Evolutionary conservation across 2,329 filamentous ascomycete species (phyloP).

Genomic region (Colletotrichum euphorbiae): DNA sequence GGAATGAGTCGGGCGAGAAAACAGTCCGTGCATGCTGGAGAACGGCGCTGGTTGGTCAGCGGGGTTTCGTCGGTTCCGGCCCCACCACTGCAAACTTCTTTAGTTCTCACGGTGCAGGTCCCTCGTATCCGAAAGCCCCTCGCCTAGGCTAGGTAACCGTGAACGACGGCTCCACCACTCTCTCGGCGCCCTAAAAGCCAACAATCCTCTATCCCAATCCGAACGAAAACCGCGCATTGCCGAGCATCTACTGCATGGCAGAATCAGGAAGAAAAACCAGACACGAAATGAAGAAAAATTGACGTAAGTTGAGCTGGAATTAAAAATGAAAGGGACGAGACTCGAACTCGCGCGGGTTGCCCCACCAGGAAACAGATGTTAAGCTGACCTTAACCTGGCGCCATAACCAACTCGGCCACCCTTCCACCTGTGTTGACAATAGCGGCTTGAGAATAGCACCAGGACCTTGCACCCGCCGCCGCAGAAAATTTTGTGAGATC

Average conservation of each 20-base stretch:
- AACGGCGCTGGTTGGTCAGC: slow-evolving; percentile 33
- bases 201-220: slow-evolving; percentile 5
- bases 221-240: slow-evolving; percentile 3
- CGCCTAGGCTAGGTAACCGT: slow-evolving; percentile 2
- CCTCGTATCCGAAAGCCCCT: slow-evolving; percentile 27
- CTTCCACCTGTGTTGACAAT: background rate
- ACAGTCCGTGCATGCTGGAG: background rate
- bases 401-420: slow-evolving; percentile 41
- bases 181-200: background rate
- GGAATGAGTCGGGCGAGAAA: slow-evolving; percentile 16
- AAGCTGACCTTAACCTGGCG: slow-evolving; percentile 40
- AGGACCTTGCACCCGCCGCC: too few species aligned
- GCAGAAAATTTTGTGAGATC: background rate
- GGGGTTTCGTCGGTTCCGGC: slow-evolving; percentile 22
- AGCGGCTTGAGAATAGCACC: rapidly evolving
- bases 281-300: too few species aligned
- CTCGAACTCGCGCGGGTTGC: slow-evolving; percentile 40
- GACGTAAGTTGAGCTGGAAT: rapidly evolving
- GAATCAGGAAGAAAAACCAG: background rate
- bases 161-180: slow-evolving; percentile 11
- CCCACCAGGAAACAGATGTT: slow-evolving; percentile 39
- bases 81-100: slow-evolving; percentile 32
- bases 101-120: slow-evolving; percentile 17
- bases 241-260: background rate
- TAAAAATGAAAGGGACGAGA: slow-evolving; percentile 38